phyloP scores from a whole-genome alignment of 1,139 yeast species.

The Debaryomyces sp. region DNA sequence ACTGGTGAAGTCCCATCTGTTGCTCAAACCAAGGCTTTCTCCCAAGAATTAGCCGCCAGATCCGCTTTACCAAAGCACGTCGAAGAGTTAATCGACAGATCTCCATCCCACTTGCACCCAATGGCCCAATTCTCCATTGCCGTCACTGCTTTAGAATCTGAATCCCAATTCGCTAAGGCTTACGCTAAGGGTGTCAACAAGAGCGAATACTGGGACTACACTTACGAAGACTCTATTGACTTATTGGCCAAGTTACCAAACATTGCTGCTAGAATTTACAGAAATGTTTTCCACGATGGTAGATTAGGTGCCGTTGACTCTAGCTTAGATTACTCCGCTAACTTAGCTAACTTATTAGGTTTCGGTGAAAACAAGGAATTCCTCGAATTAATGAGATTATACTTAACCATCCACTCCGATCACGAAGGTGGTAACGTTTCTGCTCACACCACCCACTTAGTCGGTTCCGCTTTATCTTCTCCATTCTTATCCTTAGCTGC shows the following conservation, averaged over 20 bases:
- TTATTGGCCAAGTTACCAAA: constrained; percentile 90
- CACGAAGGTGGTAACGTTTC: constrained; percentile 99
- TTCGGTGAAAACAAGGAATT: constrained; percentile 79
- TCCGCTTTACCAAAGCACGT: constrained; percentile 86
- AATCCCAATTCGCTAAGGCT: constrained; percentile 87
- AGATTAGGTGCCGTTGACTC: constrained; percentile 72
- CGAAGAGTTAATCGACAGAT: constrained; percentile 75
- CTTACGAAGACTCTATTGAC: constrained; percentile 87
- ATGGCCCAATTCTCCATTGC: constrained; percentile 98
- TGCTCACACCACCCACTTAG: constrained; percentile 96
- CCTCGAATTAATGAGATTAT: constrained; percentile 87
- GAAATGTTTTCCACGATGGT: constrained; percentile 87
- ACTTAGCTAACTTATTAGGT: constrained; percentile 84
- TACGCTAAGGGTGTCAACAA: constrained; percentile 88
- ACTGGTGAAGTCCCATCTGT: constrained; percentile 88
- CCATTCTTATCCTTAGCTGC: constrained; percentile 93
- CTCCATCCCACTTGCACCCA: constrained; percentile 90
- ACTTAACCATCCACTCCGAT: constrained; percentile 91
- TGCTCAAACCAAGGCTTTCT: constrained; percentile 73
- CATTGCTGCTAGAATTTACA: constrained; percentile 92
- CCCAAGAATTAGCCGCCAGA: constrained; percentile 84
- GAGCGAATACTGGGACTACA: constrained; percentile 89
- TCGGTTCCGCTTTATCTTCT: constrained; percentile 92
- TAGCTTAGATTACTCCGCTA: constrained; percentile 87
- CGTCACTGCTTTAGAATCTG: constrained; percentile 86